Conservation (phyloP, 2,329 filamentous ascomycete species). For the Ceratocystis smalleyi region DNA sequence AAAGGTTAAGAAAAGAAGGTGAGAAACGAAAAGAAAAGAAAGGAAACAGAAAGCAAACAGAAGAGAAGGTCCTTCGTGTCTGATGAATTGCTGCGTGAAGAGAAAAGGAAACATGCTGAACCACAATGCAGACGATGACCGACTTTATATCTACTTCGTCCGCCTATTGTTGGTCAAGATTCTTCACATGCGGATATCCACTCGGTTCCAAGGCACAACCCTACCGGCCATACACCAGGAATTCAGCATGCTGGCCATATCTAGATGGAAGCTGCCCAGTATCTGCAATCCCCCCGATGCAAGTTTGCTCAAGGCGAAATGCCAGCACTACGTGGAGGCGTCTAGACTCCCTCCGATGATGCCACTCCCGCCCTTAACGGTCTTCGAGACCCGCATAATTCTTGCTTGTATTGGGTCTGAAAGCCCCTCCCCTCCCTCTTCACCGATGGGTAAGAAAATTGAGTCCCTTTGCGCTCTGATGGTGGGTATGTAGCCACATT, state of each 20-base stretch:
- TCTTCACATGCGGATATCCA: not conserved
- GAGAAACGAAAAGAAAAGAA: conserved; percentile 8
- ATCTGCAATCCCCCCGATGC: not conserved
- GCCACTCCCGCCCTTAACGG: not conserved
- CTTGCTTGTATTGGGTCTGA: not conserved
- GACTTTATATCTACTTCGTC: not conserved
- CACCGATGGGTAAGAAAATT: not conserved
- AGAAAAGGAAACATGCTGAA: not conserved
- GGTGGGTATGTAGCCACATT: not conserved
- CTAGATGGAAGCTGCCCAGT: too few species aligned
- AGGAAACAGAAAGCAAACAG: conserved; percentile 6
- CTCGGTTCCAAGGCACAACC: not conserved
- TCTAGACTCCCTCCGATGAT: not conserved
- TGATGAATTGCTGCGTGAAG: conserved; percentile 13
- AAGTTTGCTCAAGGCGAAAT: not conserved
- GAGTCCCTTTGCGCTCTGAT: not conserved
- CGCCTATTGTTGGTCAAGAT: not conserved
- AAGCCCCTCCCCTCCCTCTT: not conserved
- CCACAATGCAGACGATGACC: not conserved
- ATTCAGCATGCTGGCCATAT: too few species aligned
- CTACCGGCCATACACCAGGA: not conserved
- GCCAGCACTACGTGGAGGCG: too few species aligned
- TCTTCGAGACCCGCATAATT: not conserved
- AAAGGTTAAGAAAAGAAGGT: not conserved
- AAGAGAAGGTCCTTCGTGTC: conserved; percentile 12